Base-by-base conservation (phyloP, 768 basidiomycete species). In the Calvatia gigantea region DNA sequence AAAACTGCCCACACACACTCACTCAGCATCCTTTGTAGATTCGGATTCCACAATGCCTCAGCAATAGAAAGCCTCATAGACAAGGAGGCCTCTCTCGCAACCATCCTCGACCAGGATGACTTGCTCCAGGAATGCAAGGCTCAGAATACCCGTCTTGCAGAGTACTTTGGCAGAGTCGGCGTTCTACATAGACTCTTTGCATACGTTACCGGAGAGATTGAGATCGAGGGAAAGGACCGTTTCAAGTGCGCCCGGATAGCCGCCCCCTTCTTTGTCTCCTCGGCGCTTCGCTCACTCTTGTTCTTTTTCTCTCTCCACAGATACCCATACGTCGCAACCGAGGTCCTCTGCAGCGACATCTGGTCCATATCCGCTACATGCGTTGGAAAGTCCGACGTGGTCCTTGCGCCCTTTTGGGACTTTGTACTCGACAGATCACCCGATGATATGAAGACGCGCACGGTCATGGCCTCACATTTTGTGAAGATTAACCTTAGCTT, bases 331-430 rank as follows among this genome's bases (percentile, higher is more conserved):
- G 84, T 94, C 19, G 89, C 93, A 14, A 94, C 95, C 25, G 96
- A 98, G 69, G 93, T 98, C 21, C 81, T 98, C 31, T 95, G 94
- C 73, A 90, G 91, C 70, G 94, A 96, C 63, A 87, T 96, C 71
- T 97, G 94, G 88, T 90, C 89, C 19, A 91, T 98, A 64, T 86
- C 94, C 45, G 93, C 94, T 70, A 92, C 91, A 1, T 91, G 93
- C 63, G 75, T 96, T 63, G 80, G 78, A 62, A 76, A 87, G 62
- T 77, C 81, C 49, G 77, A 84, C 8, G 83, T 87, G 56, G 77
- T 97, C 51, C 78, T 98, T 50, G 74, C 78, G 35, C 89, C 92
- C 9, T 96, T 97, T 76, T 97, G 94, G 94, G 92, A 97, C 70
- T 85, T 83, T 15, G 86, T 93, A 15, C 75, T 93, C 27, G 89